Conservation (phyloP, 1,284 basidiomycete genomes). For the Ceratobasidium sp. region DNA sequence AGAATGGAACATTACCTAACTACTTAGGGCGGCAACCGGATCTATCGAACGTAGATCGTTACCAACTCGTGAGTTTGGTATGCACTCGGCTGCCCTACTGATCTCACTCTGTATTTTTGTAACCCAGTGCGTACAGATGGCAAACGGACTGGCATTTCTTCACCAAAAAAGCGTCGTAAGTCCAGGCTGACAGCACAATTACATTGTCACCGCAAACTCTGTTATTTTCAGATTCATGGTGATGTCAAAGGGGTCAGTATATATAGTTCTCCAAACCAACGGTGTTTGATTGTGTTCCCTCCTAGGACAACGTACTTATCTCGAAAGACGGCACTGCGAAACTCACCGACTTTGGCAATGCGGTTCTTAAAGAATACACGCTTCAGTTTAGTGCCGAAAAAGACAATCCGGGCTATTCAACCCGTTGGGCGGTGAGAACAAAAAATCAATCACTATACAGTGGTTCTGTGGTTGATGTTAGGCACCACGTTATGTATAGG, state of each 20-base stretch:
- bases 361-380: not conserved
- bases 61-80: not conserved
- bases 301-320: not conserved
- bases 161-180: not conserved
- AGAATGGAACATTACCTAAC: not conserved
- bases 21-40: not conserved
- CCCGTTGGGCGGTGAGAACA: not conserved
- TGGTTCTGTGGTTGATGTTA: too few species aligned
- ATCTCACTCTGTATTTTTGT: not conserved
- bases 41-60: not conserved
- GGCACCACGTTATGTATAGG: too few species aligned
- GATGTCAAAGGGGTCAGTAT: constrained; percentile 10
- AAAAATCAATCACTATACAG: too few species aligned
- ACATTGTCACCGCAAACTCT: not conserved
- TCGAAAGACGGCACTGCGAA: not conserved
- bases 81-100: not conserved
- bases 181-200: not conserved
- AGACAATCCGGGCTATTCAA: not conserved
- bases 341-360: constrained; percentile 8
- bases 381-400: not conserved
- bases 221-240: not conserved
- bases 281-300: not conserved
- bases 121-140: constrained; percentile 5
- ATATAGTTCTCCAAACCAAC: too few species aligned
- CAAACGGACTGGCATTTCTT: not conserved